phyloP scores from a whole-genome alignment of 1,139 yeast genomes.

The Saccharomyces hybrid region DNA sequence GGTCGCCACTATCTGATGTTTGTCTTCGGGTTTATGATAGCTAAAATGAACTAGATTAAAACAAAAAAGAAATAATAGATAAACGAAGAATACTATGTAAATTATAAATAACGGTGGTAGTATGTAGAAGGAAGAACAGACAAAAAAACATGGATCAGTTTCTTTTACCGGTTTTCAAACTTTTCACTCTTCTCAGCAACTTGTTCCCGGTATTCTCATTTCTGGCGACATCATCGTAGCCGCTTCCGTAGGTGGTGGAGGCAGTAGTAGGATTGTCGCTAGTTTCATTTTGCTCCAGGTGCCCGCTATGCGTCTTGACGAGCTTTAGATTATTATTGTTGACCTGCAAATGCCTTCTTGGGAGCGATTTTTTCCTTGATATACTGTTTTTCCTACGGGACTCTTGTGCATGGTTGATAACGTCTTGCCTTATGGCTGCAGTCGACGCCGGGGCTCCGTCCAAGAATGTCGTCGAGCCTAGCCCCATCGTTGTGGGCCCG shows the following conservation, averaged over 20 bases:
- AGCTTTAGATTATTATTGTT: constrained; percentile 12
- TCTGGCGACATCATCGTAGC: constrained; percentile 16
- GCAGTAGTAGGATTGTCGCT: constrained; percentile 4
- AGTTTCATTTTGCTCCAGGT: neutral
- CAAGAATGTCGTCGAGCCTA: constrained; percentile 76
- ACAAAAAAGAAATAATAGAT: neutral
- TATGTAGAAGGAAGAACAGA: neutral
- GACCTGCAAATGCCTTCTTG: constrained; percentile 40
- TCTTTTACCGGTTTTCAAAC: constrained; percentile 55
- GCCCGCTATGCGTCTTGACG: neutral
- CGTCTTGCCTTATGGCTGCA: constrained; percentile 35
- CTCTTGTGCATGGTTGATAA: constrained; percentile 6
- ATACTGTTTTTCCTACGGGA: constrained; percentile 34
- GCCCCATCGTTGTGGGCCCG: constrained; percentile 70
- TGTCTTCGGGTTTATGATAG: neutral
- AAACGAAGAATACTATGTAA: neutral
- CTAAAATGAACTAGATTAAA: no score
- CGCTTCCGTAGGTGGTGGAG: neutral
- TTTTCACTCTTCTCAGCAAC: constrained; percentile 67
- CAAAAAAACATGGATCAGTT: neutral
- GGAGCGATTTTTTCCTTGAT: constrained; percentile 63
- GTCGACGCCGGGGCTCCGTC: constrained; percentile 91
- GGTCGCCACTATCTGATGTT: neutral
- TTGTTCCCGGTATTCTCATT: constrained; percentile 33
- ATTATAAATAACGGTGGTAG: neutral